Base-by-base conservation (phyloP, 2,329 filamentous ascomycete genomes). In the Alternaria panax region DNA sequence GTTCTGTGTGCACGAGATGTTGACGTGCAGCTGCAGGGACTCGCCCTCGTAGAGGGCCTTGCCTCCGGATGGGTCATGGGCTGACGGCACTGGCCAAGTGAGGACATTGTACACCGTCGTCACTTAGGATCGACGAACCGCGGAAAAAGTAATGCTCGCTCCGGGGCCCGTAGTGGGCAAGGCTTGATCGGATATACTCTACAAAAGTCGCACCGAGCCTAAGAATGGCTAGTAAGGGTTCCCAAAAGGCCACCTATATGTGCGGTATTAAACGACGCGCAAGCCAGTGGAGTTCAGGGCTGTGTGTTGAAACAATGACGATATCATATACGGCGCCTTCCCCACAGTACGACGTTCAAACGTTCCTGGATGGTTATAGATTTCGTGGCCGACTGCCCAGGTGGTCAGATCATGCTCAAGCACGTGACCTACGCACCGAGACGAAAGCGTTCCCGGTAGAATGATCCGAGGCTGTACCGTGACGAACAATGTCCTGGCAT, bases 101-200 rank as follows among this genome's bases (percentile, higher is more conserved):
- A 42, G 24, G 38, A 41, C 24, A 34, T 47, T 56, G 47, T 30
- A 22, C 42, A 41, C 53, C 48, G 48, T 42, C 51, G 51, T 57
- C 52, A 60, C 27, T 53, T 43, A 28, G 43, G 47, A 54, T 60
- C 52, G 45, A 55, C 53, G 52, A 54, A 60, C 52, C 48, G 57
- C 51, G 25, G 57, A 54, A 62, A 59, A 51, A 30, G 55, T 40
- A 59, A 57, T 43, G 46, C 42, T 46, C 43, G 54, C 42, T 36
- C 47, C 36, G 36, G 43, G 34, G 20, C 28, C 38, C 18, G 55
- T 54, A 57, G 53, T 38, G 38, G 30, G 53, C 43, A 30, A 54
- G 53, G 18, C 38, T 45, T 46, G 42, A 52, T 59, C 51, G 47
- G 52, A 60, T 41, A 32, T 30, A 51, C 14, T 48, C 14, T 59